These are phyloP conservation scores for Brasenia schreberi DNA, from an alignment of 164 flowering plant genomes.

Conservation along the genomic window DNA sequence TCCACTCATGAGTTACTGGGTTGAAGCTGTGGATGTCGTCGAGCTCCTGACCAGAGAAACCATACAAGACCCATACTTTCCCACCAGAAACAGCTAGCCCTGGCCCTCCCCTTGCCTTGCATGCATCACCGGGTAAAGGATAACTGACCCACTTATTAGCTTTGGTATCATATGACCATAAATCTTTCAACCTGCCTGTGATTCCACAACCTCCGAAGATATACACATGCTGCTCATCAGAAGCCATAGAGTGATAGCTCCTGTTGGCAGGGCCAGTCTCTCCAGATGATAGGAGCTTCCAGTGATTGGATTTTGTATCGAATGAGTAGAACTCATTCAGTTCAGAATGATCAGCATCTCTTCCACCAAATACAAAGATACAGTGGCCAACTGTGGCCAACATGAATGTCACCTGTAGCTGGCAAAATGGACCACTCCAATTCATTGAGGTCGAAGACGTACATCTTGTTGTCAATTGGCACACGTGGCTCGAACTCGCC, in stretches of 20 bases:
- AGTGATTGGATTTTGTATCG: constrained; percentile 44
- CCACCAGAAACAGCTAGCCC: constrained; percentile 50
- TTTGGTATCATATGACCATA: constrained; percentile 54
- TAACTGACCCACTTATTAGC: constrained; percentile 38
- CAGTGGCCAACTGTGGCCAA: constrained; percentile 56
- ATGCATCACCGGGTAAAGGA: constrained; percentile 42
- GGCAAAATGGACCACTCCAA: constrained; percentile 57
- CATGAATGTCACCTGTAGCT: constrained; percentile 59
- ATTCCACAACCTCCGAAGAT: constrained; percentile 88
- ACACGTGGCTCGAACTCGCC: constrained; percentile 80
- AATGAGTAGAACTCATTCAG: constrained; percentile 82
- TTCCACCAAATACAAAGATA: constrained; percentile 84
- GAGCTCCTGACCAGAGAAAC: constrained; percentile 62
- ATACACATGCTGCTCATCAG: constrained; percentile 54
- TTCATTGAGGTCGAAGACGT: constrained; percentile 52
- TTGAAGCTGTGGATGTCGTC: constrained; percentile 84
- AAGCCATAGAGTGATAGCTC: constrained; percentile 71
- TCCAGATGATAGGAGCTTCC: constrained; percentile 55
- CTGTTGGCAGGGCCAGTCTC: constrained; percentile 49
- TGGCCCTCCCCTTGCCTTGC: constrained; percentile 76
- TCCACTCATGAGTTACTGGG: constrained; percentile 37
- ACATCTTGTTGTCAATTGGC: constrained; percentile 73
- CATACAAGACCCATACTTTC: constrained; percentile 86
- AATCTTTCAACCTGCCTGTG: constrained; percentile 60
- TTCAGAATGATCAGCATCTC: constrained; percentile 59